Percentiles rank a stretch among this genome's conserved stretches.
These are phyloP conservation scores for Sporothrix pallida DNA, from an alignment of 2,329 filamentous ascomycete species.

Conservation along the genomic window DNA sequence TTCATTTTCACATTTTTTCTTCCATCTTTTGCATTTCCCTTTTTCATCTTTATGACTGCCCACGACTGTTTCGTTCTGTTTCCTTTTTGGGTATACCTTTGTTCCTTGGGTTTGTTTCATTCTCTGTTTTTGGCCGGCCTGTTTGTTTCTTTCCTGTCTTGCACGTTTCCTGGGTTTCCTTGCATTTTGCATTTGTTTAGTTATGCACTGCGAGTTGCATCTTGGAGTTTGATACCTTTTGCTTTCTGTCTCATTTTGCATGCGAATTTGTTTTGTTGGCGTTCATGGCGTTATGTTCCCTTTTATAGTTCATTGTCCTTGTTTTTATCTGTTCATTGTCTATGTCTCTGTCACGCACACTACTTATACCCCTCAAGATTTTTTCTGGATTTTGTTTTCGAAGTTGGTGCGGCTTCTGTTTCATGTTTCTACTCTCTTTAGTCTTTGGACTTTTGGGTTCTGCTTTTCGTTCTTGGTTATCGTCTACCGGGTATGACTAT, in stretches of 20 bases:
- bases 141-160: too few species aligned
- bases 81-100: conserved; percentile 32
- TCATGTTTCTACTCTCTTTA: background rate
- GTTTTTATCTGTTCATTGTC: background rate
- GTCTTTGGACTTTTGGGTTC: too few species aligned
- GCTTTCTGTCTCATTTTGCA: conserved; percentile 26
- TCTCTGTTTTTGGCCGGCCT: background rate
- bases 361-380: conserved; percentile 21
- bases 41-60: conserved; percentile 24
- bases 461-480: too few species aligned
- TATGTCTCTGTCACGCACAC: background rate
- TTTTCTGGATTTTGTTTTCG: background rate
- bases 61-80: conserved; percentile 18
- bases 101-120: background rate
- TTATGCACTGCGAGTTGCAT: background rate
- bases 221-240: conserved; percentile 32
- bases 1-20: too few species aligned
- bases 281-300: background rate
- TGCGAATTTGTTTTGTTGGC: background rate
- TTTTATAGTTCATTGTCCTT: background rate
- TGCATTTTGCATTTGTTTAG: too few species aligned
- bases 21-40: background rate
- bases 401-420: conserved; percentile 9
- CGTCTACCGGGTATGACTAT: too few species aligned
- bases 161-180: too few species aligned